phyloP scores from a whole-genome alignment of 2,329 filamentous ascomycete genomes.

The Paecilomyces dactylethromorphus region DNA sequence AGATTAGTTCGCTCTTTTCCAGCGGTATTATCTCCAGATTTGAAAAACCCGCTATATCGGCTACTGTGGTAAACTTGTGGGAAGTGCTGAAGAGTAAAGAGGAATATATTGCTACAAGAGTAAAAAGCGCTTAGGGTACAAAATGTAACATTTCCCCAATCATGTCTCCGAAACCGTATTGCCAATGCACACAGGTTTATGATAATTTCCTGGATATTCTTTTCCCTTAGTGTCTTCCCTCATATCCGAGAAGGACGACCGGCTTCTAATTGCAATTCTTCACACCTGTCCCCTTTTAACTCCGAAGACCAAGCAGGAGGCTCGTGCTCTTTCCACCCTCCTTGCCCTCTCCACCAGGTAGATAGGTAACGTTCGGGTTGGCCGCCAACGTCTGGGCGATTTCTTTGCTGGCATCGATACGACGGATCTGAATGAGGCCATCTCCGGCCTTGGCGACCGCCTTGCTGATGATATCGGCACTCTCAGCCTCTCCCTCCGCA shows the following conservation, averaged over 20 bases:
- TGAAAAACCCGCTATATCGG: no score
- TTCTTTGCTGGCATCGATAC: slow-evolving; percentile 94
- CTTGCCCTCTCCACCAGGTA: slow-evolving; percentile 60
- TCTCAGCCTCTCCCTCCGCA: slow-evolving; percentile 95
- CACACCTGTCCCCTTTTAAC: slow-evolving; percentile 22
- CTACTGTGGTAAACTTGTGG: neutral
- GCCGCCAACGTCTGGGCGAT: slow-evolving; percentile 82
- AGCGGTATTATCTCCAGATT: neutral
- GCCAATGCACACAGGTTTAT: neutral
- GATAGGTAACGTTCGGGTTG: slow-evolving; percentile 94
- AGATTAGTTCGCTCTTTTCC: no score
- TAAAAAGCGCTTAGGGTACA: neutral
- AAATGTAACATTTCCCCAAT: neutral
- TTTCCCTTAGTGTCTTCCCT: slow-evolving; percentile 1
- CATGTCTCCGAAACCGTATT: neutral
- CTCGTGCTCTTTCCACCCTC: slow-evolving; percentile 58
- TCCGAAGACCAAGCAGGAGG: slow-evolving; percentile 61
- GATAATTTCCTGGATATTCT: slow-evolving; percentile 1
- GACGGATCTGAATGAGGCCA: slow-evolving; percentile 88
- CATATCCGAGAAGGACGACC: neutral
- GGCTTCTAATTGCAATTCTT: neutral
- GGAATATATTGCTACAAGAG: neutral
- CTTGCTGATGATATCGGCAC: slow-evolving; percentile 88
- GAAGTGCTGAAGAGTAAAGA: neutral
- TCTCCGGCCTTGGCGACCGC: slow-evolving; percentile 90